Percentiles rank a stretch among this genome's conserved stretches.
Conservation (phyloP, 164 flowering plant species). For the Aristolochia fimbriata region DNA sequence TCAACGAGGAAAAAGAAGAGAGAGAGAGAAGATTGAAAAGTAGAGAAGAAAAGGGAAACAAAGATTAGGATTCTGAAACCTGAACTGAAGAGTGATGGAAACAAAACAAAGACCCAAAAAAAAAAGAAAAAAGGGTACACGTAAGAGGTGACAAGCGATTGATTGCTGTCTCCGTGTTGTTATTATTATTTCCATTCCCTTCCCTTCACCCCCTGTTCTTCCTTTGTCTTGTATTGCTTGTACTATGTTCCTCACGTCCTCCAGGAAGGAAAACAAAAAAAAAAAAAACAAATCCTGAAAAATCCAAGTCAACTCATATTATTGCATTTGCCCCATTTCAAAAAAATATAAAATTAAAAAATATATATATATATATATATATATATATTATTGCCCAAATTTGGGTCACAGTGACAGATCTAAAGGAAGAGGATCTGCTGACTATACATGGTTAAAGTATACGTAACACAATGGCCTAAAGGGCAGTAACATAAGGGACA, state of each 20-base stretch:
- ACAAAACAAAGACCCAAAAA: not conserved
- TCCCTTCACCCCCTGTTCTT: not conserved
- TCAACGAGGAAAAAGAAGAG: not conserved
- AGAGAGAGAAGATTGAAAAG: not conserved
- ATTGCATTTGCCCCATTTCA: not conserved
- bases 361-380: too few species aligned
- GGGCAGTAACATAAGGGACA: too few species aligned
- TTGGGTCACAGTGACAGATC: too few species aligned
- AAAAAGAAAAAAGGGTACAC: conserved; percentile 1
- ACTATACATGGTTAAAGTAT: not conserved
- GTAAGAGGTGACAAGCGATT: conserved; percentile 11
- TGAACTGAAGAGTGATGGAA: not conserved
- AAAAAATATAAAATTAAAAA: too few species aligned
- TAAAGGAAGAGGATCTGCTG: not conserved
- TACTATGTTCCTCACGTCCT: not conserved
- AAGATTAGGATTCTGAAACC: not conserved
- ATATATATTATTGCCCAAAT: too few species aligned
- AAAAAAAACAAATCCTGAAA: too few species aligned
- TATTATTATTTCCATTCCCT: conserved; percentile 1
- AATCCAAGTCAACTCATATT: not conserved
- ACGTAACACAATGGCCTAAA: too few species aligned
- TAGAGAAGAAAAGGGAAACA: not conserved
- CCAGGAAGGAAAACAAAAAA: not conserved
- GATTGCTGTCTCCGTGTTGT: conserved; percentile 11
- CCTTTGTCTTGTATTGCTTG: conserved; percentile 8